These are phyloP conservation scores for Hypoxylon rubiginosum DNA, from an alignment of 2,329 filamentous ascomycete species.

Conservation along the genomic window DNA sequence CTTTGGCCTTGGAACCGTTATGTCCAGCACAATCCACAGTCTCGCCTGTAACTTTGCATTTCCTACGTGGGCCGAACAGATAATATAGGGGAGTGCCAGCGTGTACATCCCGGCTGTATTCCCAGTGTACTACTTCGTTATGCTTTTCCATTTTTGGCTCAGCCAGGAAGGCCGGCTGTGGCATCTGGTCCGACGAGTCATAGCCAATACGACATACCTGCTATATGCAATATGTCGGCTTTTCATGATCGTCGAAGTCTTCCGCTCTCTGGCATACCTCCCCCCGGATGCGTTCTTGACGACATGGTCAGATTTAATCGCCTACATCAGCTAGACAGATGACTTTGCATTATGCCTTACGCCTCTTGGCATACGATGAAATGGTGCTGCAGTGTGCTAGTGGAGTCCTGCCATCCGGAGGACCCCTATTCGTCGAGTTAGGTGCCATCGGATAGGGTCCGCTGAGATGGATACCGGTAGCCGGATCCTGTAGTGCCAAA, in stretches of 20 bases:
- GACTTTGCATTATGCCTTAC: background rate
- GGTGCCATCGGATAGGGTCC: constrained; percentile 7
- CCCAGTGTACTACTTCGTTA: background rate
- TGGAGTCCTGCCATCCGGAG: background rate
- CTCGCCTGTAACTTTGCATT: constrained; percentile 11
- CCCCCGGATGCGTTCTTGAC: background rate
- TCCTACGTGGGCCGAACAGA: background rate
- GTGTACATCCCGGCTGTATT: background rate
- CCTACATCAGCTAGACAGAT: background rate
- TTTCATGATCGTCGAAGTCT: background rate
- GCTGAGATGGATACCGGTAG: constrained; percentile 6
- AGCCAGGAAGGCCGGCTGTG: too few relatives aligned
- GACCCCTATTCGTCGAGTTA: constrained; percentile 1
- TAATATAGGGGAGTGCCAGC: background rate
- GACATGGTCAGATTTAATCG: background rate
- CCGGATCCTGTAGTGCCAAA: background rate
- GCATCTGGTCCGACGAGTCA: too few relatives aligned
- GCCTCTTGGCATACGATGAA: background rate
- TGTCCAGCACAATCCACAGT: constrained; percentile 2
- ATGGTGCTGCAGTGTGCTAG: background rate
- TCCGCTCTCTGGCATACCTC: background rate
- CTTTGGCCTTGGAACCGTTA: background rate
- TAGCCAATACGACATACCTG: background rate
- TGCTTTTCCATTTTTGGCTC: too few relatives aligned
- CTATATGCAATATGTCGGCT: background rate